These are phyloP conservation scores for Fusarium clavum DNA, from an alignment of 2,329 filamentous ascomycete species.

Conservation along the genomic window DNA sequence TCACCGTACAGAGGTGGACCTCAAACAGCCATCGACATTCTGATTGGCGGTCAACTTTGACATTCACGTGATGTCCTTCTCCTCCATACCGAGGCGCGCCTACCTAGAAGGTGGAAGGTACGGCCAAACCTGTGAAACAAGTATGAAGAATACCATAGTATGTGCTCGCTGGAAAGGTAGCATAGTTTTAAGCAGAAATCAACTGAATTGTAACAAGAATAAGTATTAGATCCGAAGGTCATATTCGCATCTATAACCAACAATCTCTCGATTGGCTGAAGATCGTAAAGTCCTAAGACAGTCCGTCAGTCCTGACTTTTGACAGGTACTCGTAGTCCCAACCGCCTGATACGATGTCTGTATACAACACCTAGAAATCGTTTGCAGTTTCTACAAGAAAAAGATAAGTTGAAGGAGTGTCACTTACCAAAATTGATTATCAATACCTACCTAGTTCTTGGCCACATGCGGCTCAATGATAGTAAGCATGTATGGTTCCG, in stretches of 20 bases:
- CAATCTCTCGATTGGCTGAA: too few species aligned
- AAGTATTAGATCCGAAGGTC: too few species aligned
- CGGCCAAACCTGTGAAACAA: background rate
- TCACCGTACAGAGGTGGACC: background rate
- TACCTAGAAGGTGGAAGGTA: background rate
- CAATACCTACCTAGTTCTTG: background rate
- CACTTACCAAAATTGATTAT: background rate
- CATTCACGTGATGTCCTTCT: conserved; percentile 6
- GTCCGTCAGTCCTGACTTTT: too few species aligned
- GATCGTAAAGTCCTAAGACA: too few species aligned
- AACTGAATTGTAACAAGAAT: too few species aligned
- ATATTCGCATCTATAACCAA: too few species aligned
- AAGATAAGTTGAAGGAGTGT: background rate
- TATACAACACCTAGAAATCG: background rate
- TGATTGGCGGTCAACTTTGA: background rate
- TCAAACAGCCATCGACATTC: background rate
- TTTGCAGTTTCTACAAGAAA: background rate
- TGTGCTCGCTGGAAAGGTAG: background rate
- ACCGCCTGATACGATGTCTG: background rate
- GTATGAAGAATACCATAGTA: background rate
- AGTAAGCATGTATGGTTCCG: background rate
- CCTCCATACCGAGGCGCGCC: background rate
- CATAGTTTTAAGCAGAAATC: background rate
- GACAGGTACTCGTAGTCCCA: background rate
- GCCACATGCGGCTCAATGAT: background rate